These are phyloP conservation scores for Stemphylium beticola DNA, from an alignment of 2,329 filamentous ascomycete species.

Conservation along the genomic window DNA sequence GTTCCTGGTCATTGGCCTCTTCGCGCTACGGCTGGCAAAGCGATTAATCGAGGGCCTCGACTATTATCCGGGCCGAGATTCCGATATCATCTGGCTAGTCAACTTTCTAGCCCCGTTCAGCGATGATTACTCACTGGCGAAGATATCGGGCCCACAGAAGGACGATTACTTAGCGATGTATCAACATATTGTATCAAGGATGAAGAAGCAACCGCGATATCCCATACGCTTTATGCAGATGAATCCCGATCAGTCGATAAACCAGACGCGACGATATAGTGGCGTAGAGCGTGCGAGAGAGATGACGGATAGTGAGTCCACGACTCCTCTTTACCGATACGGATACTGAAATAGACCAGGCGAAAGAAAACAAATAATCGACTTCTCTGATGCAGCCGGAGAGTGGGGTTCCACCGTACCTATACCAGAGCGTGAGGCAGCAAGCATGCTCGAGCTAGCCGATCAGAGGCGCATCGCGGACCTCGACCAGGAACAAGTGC, in stretches of 20 bases:
- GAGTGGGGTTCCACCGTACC: constrained; percentile 37
- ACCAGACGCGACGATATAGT: not conserved
- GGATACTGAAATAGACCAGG: constrained; percentile 1
- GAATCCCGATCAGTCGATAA: constrained; percentile 20
- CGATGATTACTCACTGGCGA: constrained; percentile 21
- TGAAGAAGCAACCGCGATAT: constrained; percentile 31
- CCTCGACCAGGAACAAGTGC: not conserved
- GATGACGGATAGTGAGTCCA: constrained; percentile 26
- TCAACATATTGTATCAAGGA: constrained; percentile 22
- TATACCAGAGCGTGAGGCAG: constrained; percentile 25
- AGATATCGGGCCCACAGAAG: constrained; percentile 18
- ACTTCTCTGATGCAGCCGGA: constrained; percentile 34
- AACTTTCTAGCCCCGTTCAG: constrained; percentile 26
- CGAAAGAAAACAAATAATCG: constrained; percentile 23
- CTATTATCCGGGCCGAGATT: constrained; percentile 15
- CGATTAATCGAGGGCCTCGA: constrained; percentile 24
- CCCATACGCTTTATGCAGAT: constrained; percentile 30
- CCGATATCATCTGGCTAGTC: constrained; percentile 29
- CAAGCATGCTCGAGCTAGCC: constrained; percentile 28
- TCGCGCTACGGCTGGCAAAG: constrained; percentile 29
- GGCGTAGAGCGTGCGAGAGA: not conserved
- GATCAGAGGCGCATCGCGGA: constrained; percentile 25
- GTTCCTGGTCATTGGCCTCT: constrained; percentile 35
- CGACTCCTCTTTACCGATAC: fast-evolving
- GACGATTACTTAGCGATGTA: constrained; percentile 25